Evolutionary conservation across 805 yeast species (phyloP), one percentile per base, ranked within the genome.

Genomic region (Saturnispora serradocipensis): DNA sequence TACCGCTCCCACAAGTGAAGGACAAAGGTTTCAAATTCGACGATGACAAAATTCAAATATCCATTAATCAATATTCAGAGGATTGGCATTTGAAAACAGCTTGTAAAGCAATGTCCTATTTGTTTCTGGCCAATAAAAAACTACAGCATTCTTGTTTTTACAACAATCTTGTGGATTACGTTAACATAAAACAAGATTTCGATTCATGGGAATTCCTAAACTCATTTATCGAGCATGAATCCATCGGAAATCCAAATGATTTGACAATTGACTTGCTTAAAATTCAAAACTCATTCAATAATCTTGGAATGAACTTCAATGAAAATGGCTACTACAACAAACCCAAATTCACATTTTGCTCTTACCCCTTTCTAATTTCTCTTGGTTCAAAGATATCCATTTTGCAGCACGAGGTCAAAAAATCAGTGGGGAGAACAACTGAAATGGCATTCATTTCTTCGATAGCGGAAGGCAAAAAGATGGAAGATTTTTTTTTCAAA

Each of bases 21-120:
- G 39, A 52, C 46, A 49, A 57, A n/a, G 15, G 34, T 9, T 11
- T 30, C 5, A 30, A 11, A 30, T 11, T 3, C 11, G 34, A 28
- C 32, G 13, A 30, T 51, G 52, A 57, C 22, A 57, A 60, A 22
- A 51, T 60, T 16, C 77, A 73, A 53, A 72, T 82, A 11, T 71
- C 69, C 49, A 63, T 81, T 5, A 76, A 76, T 40, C 81, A 79
- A 57, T 90, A 90, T 64, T 83, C 86, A 0, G 75, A 77, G 54
- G 89, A 87, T 61, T 91, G 97, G 96, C 89, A 84, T 56, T 69
- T 90, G 34, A 71, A 75, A 49, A 74, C 88, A 0, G 88, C 89
- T 0, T 81, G 86, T 1, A 70, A 77, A 27, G 69, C 83, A 1
- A 66, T 86, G 58, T 73, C 80, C 0, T 61, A 80, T 15, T 74